Evolutionary conservation across 2,329 filamentous ascomycete species (phyloP).

Genomic region (Talaromyces pinophilus): DNA sequence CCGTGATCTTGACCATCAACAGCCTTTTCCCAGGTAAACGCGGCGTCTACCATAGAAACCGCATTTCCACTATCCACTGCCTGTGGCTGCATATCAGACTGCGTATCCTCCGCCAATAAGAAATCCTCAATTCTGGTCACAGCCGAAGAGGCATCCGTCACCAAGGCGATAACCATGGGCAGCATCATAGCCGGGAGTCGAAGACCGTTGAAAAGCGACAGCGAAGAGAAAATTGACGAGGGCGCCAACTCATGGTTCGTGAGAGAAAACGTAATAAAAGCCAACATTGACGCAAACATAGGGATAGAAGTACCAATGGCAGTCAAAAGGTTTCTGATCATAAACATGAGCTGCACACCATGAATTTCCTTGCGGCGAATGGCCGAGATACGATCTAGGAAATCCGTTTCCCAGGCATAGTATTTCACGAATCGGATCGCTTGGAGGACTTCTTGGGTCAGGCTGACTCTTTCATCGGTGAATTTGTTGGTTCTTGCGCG

Average conservation of each 20-base stretch:
- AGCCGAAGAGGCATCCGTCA: conserved; percentile 82
- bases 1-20: conserved; percentile 13
- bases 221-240: conserved; percentile 80
- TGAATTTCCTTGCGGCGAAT: conserved; percentile 74
- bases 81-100: conserved; percentile 64
- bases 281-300: conserved; percentile 88
- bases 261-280: conserved; percentile 74
- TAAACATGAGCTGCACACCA: conserved; percentile 75
- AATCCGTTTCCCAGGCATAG: conserved; percentile 89
- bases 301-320: conserved; percentile 78
- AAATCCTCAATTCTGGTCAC: conserved; percentile 82
- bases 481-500: conserved; percentile 82
- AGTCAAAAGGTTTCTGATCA: conserved; percentile 79
- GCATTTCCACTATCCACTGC: conserved; percentile 51
- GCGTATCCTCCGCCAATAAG: conserved; percentile 75
- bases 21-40: conserved; percentile 78
- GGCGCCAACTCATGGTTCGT: conserved; percentile 67
- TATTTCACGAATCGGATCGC: conserved; percentile 92
- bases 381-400: conserved; percentile 70
- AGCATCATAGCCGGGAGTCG: conserved; percentile 84
- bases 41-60: conserved; percentile 68
- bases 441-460: conserved; percentile 87
- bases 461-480: conserved; percentile 82
- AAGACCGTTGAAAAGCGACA: conserved; percentile 86
- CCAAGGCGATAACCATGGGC: conserved; percentile 80